These are phyloP conservation scores for Xylaria digitata DNA, from an alignment of 2,329 filamentous ascomycete genomes.

Conservation along the genomic window DNA sequence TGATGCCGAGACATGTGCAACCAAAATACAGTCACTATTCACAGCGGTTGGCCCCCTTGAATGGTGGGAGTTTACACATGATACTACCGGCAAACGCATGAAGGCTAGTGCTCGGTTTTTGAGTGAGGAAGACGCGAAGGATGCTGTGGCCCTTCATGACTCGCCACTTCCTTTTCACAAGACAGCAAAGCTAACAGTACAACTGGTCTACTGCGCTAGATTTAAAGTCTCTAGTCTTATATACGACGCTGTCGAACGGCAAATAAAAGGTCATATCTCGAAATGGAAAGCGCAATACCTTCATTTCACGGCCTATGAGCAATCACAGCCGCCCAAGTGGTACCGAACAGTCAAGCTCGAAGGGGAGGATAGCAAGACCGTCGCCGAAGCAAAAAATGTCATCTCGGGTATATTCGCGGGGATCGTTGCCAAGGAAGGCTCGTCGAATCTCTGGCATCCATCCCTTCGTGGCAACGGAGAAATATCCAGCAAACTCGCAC, in stretches of 20 bases:
- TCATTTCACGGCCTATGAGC: constrained; percentile 45
- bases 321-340: constrained; percentile 38
- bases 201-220: constrained; percentile 52
- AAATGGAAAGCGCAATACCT: constrained; percentile 50
- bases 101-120: constrained; percentile 56
- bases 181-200: constrained; percentile 52
- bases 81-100: constrained; percentile 49
- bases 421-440: constrained; percentile 43
- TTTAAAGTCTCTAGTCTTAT: constrained; percentile 54
- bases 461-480: constrained; percentile 43
- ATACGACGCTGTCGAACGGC: constrained; percentile 48
- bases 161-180: constrained; percentile 48
- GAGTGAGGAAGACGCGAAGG: constrained; percentile 52
- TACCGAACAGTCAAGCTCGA: constrained; percentile 54
- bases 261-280: constrained; percentile 45
- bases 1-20: constrained; percentile 41
- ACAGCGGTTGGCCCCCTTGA: constrained; percentile 50
- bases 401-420: constrained; percentile 52
- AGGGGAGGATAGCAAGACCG: constrained; percentile 47
- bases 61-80: constrained; percentile 48
- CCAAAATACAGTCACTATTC: constrained; percentile 49
- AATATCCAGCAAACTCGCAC: constrained; percentile 37
- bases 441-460: constrained; percentile 50
- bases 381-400: constrained; percentile 49
- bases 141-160: constrained; percentile 51